phyloP scores from a whole-genome alignment of 176 grass and related monocot species.

The Juncus effusus region DNA sequence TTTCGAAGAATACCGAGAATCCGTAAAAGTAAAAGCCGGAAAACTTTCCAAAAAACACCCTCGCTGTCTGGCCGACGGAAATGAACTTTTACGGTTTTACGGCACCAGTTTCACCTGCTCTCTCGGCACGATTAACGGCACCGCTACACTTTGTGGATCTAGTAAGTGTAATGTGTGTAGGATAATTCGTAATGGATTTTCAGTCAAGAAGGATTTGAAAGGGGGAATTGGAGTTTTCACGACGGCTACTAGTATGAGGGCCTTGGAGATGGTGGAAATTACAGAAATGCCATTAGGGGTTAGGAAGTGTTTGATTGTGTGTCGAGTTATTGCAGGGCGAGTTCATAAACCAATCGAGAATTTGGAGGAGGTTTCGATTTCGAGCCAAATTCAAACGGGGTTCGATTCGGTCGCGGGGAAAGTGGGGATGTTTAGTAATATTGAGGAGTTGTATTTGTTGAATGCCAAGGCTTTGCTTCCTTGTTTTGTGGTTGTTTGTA shows the following conservation, averaged over 20 bases:
- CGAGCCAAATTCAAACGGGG: conserved; percentile 27
- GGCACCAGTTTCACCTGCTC: conserved; percentile 54
- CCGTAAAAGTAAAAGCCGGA: conserved; percentile 49
- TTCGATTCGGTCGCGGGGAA: conserved; percentile 77
- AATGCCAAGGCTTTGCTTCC: conserved; percentile 64
- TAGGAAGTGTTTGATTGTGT: conserved; percentile 53
- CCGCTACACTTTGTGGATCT: conserved; percentile 46
- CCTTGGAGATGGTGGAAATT: conserved; percentile 41
- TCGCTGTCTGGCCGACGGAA: conserved; percentile 75
- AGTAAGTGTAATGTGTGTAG: conserved; percentile 54
- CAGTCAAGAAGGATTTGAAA: conserved; percentile 37
- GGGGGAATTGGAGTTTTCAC: conserved; percentile 57
- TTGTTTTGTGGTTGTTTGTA: conserved; percentile 71
- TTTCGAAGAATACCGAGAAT: conserved; percentile 61
- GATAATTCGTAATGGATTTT: conserved; percentile 64
- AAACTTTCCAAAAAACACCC: conserved; percentile 61
- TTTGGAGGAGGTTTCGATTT: conserved; percentile 27
- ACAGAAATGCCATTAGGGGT: background rate
- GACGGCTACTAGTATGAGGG: conserved; percentile 54
- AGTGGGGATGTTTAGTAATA: conserved; percentile 38
- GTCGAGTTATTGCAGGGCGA: conserved; percentile 70
- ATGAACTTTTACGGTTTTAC: conserved; percentile 79
- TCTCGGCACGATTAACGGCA: conserved; percentile 37
- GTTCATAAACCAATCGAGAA: conserved; percentile 66
- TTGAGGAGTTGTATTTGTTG: conserved; percentile 66